Evolutionary conservation across 2,329 filamentous ascomycete species (phyloP), one percentile per base, ranked within the genome.

Genomic region (Colletotrichum sidae): DNA sequence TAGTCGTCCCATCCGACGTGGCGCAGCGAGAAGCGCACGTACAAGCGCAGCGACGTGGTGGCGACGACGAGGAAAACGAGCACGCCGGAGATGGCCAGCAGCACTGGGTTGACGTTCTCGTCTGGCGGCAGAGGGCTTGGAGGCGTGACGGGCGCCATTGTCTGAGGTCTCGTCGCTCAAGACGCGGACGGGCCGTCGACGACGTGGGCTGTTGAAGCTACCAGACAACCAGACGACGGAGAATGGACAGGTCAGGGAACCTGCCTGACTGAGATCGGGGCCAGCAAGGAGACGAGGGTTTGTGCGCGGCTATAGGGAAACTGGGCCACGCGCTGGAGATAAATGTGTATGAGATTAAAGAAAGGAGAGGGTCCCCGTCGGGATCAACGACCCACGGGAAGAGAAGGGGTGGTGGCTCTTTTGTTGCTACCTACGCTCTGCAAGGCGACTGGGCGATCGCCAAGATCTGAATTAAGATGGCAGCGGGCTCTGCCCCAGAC

Each of bases 81-180:
- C n/a, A 72, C 67, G 25, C 71, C 71, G 8, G 77, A 77, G 11
- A 79, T 56, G 17, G 70, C 71, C 4, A 79, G 53, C 8, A 80
- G 66, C 2, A 70, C 60, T 25, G 75, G 73, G 2, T 76, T 77
- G 39, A 74, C 69, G 54, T 79, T 79, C 2, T 70, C 62, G 52
- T 72, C 75, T n/a, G 77, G 73, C 2, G 81, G 78, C 33, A 84
- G 63, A 35, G 81, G 77, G 58, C 77, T 79, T 11, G 63, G 63
- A 35, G 73, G 56, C 11, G 44, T 47, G 6, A 61, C 47, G 10
- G 55, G 51, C 47, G 55, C 49, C 67, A 67, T 67, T n/a, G 7
- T 53, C n/a, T n/a, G n/a, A n/a, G n/a, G n/a, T n/a, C 51, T 25
- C 44, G 47, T 56, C 39, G 54, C 44, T 10, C 39, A 33, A 13